Base-by-base conservation (phyloP, 805 yeast genomes). In the Lipomyces starkeyi region DNA sequence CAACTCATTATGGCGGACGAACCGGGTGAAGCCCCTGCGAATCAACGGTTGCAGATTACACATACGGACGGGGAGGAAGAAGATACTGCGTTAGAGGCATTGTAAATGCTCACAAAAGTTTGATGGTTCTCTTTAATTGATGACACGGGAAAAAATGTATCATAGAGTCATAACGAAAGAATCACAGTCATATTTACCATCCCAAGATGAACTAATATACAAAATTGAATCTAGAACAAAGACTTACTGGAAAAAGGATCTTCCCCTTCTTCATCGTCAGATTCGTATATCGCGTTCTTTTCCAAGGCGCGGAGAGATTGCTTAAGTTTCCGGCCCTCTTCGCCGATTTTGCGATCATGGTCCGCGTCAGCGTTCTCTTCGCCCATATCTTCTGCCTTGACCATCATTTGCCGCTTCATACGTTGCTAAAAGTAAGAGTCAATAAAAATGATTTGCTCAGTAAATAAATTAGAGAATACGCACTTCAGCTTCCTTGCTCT, bases 231-330 rank as follows among this genome's bases (percentile, higher is more conserved):
- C 40, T 58, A 65, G 29, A 61, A 62, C 14, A 57, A 52, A 5
- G 65, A 61, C 32, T 62, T 43, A 37, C 37, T 47, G 13, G 65
- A 54, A 22, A 67, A 67, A 4, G 63, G 68, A 34, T 68, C 69
- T 17, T 66, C 69, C 9, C 92, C 91, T 27, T 85, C 87, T 64
- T 92, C 95, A 63, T 91, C 94, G 71, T 91, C 96, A 63, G 90
- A 86, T 74, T 93, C 98, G 74, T 94, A 93, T 59, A 91, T 93
- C 56, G 80, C 97, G 73, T 89, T 89, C 78, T 91, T 88, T 77
- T 94, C 98, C 37, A 94, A 87, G 73, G 92, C 89, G 71, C 89
- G 87, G 74, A 95, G 83, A 1, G 95, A 93, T 78, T 90, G 90
- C 73, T 92, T 87, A 68, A 94, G 85, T 76, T 89, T 90, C 76